Conservation (phyloP, 495 filamentous ascomycete genomes). For the Lasiosphaeria hispida region DNA sequence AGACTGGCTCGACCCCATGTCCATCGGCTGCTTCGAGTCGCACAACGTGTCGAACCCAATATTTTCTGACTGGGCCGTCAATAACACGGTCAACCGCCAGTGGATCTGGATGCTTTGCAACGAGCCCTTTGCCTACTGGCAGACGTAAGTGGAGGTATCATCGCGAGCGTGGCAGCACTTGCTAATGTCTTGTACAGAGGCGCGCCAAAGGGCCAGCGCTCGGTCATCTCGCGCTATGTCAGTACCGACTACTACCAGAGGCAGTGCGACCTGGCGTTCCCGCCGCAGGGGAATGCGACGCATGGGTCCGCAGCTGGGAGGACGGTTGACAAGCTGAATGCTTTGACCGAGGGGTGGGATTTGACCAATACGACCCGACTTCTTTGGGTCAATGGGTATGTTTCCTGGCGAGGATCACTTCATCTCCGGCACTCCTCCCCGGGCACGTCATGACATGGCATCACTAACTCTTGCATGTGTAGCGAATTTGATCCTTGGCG, state of each 20-base stretch:
- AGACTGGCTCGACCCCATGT: conserved; percentile 43
- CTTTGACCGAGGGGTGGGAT: conserved; percentile 56
- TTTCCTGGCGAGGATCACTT: not conserved
- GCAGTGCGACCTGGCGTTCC: conserved; percentile 60
- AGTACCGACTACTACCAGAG: conserved; percentile 55
- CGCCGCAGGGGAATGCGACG: conserved; percentile 45
- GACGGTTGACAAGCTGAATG: conserved; percentile 52
- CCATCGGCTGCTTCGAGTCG: conserved; percentile 55
- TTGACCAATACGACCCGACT: conserved; percentile 53
- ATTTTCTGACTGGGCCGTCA: conserved; percentile 50
- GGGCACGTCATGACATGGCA: no score
- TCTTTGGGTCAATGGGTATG: conserved; percentile 57
- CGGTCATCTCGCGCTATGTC: conserved; percentile 56
- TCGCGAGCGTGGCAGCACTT: not conserved
- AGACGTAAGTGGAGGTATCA: conserved; percentile 39
- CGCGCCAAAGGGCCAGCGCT: conserved; percentile 41
- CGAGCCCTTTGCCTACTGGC: conserved; percentile 61
- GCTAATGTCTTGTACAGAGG: conserved; percentile 24
- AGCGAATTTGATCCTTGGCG: conserved; percentile 61
- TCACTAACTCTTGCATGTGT: not conserved
- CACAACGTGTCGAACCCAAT: conserved; percentile 54
- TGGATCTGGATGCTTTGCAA: conserved; percentile 66
- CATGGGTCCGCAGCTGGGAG: conserved; percentile 50
- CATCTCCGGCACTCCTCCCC: not conserved
- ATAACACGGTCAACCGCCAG: conserved; percentile 53